Evolutionary conservation across 148 eudicot genomes (phyloP), one percentile per base, ranked within the genome.

Genomic region (Diospyros lotus): DNA sequence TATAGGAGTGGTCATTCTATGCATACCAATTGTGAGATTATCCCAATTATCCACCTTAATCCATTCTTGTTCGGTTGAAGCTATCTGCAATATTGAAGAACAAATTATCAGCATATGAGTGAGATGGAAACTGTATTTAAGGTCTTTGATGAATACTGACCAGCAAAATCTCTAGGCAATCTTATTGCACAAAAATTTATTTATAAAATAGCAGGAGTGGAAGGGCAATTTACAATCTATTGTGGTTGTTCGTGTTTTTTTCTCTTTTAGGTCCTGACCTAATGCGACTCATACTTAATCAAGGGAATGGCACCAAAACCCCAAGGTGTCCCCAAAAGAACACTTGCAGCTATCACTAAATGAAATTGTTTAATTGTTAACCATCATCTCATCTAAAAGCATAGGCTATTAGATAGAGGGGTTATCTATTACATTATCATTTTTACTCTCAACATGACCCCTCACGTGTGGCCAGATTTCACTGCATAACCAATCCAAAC

Each of bases 41-140:
- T 90, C 97, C 97, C 97, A 95, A 78, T 72, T 77, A 68, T 82
- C 78, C 72, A 95, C 97, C 86, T 79, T 95, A 75, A 88, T 75
- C 99, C 99, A 95, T 73, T 80, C 83, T 74, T 80, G 80, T 79
- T 71, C 81, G 56, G 78, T 72, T 55, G 92, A 79, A 71, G 80
- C 87, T 75, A 75, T 80, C 98, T 94, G 92, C 78, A 83, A 82
- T 58, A 64, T 53, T 45, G 28, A 4, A 58, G 48, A 64, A 43
- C 39, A 64, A 48, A 65, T 45, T 60, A 78, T 75, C 59, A 54
- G 46, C 11, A 17, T 15, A 45, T 9, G 66, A 12, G 65, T 39
- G 43, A 71, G 18, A 59, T 50, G 18, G 52, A 58, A 40, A 6
- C 10, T 69, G 44, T 3, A 53, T 8, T 46, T 12, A 51, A 64